Evolutionary conservation across 805 yeast genomes (phyloP), one percentile per base, ranked within the genome.

Genomic region (Cyberlindnera saturnus): DNA sequence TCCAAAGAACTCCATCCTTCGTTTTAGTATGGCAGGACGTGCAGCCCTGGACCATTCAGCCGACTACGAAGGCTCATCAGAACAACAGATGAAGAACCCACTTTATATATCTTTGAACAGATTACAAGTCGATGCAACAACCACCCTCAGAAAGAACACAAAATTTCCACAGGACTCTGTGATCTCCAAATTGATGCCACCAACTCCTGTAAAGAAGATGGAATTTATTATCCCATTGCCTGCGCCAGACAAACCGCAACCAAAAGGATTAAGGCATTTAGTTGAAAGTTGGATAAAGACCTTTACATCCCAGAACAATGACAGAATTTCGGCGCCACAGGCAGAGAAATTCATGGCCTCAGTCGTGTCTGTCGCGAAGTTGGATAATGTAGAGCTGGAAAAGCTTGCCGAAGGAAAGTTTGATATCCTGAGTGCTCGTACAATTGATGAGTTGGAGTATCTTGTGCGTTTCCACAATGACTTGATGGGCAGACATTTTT

Each of bases 401-500:
- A 61, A 55, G 18, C 60, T 70, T 45, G 67, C 65, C 1, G 55
- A 57, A 34, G 59, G 55, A 1, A 73, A 79, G 50, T 70, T 79
- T 45, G 91, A 84, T 60, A 65, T 81, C 8, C 61, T 85, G 44
- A 79, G 87, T 59, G 87, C 87, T 3, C 67, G 88, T 56, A 79
- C 85, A 3, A 72, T 82, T 23, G 83, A 79, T 50, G 90, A 85
- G 56, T 73, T 82, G 38, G 84, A 81, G 53, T 72, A 62, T 47
- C 61, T 79, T 38, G 66, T 78, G 5, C 55, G 77, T 10, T 67
- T 69, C 52, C 79, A 75, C 52, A 65, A 68, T 46, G 60, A 62
- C n/a, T 47, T 68, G 6, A 33, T 65, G 31, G 45, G 45, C n/a
- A 59, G 59, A 39, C 52, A 59, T 35, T 52, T 50, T 16, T 43